Evolutionary conservation across 2,329 filamentous ascomycete species (phyloP), one percentile per base, ranked within the genome.

Genomic region (Cytospora schulzeri): DNA sequence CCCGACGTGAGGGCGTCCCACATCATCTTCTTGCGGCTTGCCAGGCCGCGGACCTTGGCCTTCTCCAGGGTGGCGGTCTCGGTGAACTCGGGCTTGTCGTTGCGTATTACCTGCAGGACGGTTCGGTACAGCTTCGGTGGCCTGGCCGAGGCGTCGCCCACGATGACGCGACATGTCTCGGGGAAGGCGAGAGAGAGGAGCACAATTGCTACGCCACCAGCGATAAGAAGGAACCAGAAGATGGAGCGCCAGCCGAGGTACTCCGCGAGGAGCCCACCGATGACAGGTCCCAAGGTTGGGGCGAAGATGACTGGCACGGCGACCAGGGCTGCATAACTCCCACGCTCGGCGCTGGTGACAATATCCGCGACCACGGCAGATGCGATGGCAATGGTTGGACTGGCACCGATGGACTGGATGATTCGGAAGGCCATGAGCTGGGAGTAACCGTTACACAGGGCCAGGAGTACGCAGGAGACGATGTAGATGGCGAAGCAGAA

Each of bases 291-390:
- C 35, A 80, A 58, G 0, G 75, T 73, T 8, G 76, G 75, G 6
- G 58, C 76, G 1, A 89, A 71, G 0, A 87, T 78, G 0, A 75
- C 71, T 24, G 45, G 45, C n/a, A 14, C 45, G n/a, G 45, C n/a
- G 11, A 48, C n/a, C n/a, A 48, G 45, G 45, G n/a, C 45, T 22
- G 45, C 45, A 48, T 48, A 87, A 41, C 80, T 76, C 1, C 87
- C 87, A 63, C 89, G 77, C 70, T 91, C 88, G 0, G 83, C 82
- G 2, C 83, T 83, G 0, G 86, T 88, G 11, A 84, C 79, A 8
- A 90, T 77, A 70, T 91, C 89, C 0, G 85, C 85, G 2, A 91
- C 81, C 0, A 91, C 83, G 0, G 83, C 88, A 24, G 73, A 75
- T 28, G 76, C 77, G 4, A 91, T 76, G 0, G 88, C 83, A 8